Evolutionary conservation across 2,329 filamentous ascomycete genomes (phyloP), one percentile per base, ranked within the genome.

Genomic region (Epichloe sibirici): DNA sequence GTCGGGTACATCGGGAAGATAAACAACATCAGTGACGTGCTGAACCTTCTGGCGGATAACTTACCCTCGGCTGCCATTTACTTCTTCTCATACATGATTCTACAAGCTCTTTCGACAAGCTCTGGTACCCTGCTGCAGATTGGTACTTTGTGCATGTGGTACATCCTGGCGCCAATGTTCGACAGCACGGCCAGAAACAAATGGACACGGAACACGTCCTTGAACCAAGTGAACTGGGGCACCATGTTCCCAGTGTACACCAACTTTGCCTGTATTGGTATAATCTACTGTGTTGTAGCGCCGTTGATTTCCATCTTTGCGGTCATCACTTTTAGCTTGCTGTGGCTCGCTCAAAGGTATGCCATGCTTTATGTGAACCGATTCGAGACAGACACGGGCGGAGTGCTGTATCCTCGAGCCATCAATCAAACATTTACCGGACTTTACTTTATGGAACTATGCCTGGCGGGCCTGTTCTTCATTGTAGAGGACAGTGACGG

Each of bases 61-160:
- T 72, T 98, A 5, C 93, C 93, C 2, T 86, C 82, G 59, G 85
- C 90, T 0, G 86, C 89, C 60, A 95, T 96, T 65, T 98, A 97
- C 69, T 98, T 97, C 74, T 97, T 96, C 75, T 91, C 89, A 1
- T 98, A 98, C 77, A 90, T 98, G 83, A 85, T 96, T 64, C 82
- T 98, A 9, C 93, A 97, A 63, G 89, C 90, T 0, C 76, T 97
- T 61, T 90, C 88, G 57, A 90, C 88, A 57, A 95, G 90, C 66
- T 91, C 91, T 1, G 90, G 87, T 66, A 91, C 88, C 1, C 74
- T 97, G 4, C 73, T 96, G 12, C 93, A 97, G 63, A 79, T 95
- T 25, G 82, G 81, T n/a, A 80, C 83, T 3, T 76, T 98, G 3
- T 63, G 90, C 45, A 74, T 85, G 57, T 95, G 90, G 83, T 95